Evolutionary conservation across 2,329 filamentous ascomycete genomes (phyloP).

Genomic region (Colletotrichum sp.): DNA sequence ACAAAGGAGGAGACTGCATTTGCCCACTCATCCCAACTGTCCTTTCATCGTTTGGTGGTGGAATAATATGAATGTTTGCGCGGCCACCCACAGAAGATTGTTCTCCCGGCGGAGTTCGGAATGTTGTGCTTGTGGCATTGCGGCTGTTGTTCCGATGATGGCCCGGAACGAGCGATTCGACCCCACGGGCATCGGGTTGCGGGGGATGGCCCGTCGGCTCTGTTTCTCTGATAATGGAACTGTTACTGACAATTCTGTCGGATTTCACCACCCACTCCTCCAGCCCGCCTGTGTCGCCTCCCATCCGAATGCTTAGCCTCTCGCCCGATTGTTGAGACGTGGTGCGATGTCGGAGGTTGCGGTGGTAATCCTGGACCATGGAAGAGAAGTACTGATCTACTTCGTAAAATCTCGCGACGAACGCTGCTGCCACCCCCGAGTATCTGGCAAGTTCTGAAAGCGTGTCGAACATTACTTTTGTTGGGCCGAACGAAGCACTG

Average conservation of each 20-base stretch:
- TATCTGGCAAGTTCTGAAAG: background rate
- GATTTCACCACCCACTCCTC: slow-evolving; percentile 57
- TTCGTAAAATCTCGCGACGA: slow-evolving; percentile 9
- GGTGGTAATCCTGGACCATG: slow-evolving; percentile 7
- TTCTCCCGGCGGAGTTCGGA: background rate
- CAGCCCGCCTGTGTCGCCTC: slow-evolving; percentile 53
- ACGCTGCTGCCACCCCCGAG: slow-evolving; percentile 10
- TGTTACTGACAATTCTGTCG: slow-evolving; percentile 47
- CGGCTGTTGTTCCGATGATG: background rate
- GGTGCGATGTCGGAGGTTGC: background rate
- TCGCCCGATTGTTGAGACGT: background rate
- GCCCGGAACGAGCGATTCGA: background rate
- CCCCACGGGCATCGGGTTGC: slow-evolving; percentile 21
- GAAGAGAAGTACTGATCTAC: slow-evolving; percentile 11
- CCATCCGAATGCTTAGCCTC: slow-evolving; percentile 43
- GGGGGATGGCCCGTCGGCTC: slow-evolving; percentile 30
- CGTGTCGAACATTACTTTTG: background rate
- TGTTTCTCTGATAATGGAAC: slow-evolving; percentile 38
- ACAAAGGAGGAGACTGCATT: background rate
- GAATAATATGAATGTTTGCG: background rate
- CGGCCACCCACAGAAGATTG: background rate
- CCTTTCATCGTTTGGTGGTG: background rate
- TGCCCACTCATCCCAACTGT: background rate
- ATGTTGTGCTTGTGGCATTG: background rate
- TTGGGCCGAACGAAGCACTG: background rate